These are phyloP conservation scores for Betula pendula DNA, from an alignment of 306 rosid genomes.

Conservation along the genomic window DNA sequence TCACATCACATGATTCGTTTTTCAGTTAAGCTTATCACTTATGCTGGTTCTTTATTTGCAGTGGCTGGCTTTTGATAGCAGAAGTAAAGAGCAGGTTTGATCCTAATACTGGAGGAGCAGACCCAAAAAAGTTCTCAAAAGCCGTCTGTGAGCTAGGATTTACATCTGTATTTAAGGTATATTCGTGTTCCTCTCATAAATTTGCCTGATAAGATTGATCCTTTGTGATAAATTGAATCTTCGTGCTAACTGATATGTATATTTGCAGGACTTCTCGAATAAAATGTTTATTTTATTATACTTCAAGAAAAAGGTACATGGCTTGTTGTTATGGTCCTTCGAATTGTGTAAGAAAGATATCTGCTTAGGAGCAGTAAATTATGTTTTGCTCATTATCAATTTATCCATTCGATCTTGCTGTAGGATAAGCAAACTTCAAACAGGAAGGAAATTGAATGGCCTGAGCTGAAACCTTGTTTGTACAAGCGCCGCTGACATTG, in stretches of 20 bases:
- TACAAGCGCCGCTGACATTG: conserved; percentile 80
- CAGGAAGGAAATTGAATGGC: conserved; percentile 73
- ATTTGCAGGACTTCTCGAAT: conserved; percentile 81
- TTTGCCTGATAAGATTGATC: not conserved
- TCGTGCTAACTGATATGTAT: conserved; percentile 38
- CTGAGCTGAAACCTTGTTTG: conserved; percentile 82
- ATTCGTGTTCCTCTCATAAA: conserved; percentile 14
- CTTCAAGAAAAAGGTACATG: conserved; percentile 78
- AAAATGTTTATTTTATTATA: conserved; percentile 81
- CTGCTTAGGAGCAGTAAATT: not conserved
- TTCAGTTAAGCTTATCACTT: conserved; percentile 27
- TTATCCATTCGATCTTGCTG: conserved; percentile 16
- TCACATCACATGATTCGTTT: not conserved
- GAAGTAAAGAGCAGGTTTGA: conserved; percentile 97
- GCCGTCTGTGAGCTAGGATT: conserved; percentile 79
- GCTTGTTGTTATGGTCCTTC: conserved; percentile 12
- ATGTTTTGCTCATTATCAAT: not conserved
- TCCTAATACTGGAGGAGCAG: conserved; percentile 85
- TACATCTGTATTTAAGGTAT: conserved; percentile 53
- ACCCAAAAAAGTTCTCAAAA: conserved; percentile 63
- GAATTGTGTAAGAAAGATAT: not conserved
- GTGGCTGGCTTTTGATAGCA: conserved; percentile 94
- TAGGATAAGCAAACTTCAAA: conserved; percentile 58
- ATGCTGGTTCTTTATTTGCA: conserved; percentile 29
- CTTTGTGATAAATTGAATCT: conserved; percentile 2